Evolutionary conservation across 2,329 filamentous ascomycete genomes (phyloP), one percentile per base, ranked within the genome.

Genomic region (Fusarium sp.): DNA sequence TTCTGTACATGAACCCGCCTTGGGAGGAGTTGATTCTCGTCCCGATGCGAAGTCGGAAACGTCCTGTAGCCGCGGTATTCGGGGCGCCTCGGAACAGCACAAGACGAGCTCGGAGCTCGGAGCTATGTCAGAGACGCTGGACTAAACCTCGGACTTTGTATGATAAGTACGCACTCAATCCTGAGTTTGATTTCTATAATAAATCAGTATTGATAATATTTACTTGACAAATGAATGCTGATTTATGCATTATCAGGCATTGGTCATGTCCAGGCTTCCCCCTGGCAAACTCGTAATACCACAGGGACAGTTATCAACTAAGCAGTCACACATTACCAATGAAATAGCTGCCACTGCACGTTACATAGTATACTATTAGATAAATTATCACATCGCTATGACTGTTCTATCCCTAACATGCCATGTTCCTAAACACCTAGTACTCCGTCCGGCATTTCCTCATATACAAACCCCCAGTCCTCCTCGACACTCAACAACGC

Each of bases 401-500:
- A 9, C 9, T 36, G 34, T 23, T 51, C 12, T 27, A 50, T 36
- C 36, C 47, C 18, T 51, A n/a, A 37, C 8, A 51, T n/a, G 13
- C 8, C 10, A 13, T 34, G 28, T 12, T 13, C n/a, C 7, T 37
- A 37, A 48, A 57, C 11, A 8, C 12, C 28, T 28, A 55, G 18
- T 8, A 48, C 50, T 30, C 41, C 55, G 51, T 27, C 43, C 4
- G 67, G 57, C 53, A 66, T 61, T 18, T 82, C 79, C 52, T 81
- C 79, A 56, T 80, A 80, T 2, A 18, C 56, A 62, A 80, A 77
- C 3, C 73, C 76, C 77, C 77, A 81, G n/a, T 79, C 78, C 47
- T 78, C 78, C 3, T 74, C 75, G 8, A 80, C 70, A 1, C 65
- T 64, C 10, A 82, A 52, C 58, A 78, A 60, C 6, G 76, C 79